phyloP scores from a whole-genome alignment of 2,329 filamentous ascomycete genomes.

The Cladosporium sphaerospermum region DNA sequence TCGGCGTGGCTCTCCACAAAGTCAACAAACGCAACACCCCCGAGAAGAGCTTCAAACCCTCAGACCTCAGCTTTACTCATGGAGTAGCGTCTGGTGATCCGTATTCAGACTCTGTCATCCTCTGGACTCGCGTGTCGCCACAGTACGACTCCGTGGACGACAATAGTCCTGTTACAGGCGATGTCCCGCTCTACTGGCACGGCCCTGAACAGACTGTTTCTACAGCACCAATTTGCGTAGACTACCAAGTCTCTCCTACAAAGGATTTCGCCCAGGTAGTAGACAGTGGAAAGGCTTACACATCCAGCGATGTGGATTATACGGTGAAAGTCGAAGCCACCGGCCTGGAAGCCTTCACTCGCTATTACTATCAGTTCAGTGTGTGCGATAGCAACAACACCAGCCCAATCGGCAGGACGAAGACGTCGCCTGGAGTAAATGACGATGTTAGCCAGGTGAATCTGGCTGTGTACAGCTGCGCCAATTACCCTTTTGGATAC shows the following conservation, averaged over 20 bases:
- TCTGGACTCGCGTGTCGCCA: slow-evolving; percentile 38
- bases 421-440: slow-evolving; percentile 19
- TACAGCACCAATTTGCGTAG: slow-evolving; percentile 18
- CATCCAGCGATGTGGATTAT: slow-evolving; percentile 25
- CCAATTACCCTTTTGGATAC: slow-evolving; percentile 23
- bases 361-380: slow-evolving; percentile 26
- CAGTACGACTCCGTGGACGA: slow-evolving; percentile 35
- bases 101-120: slow-evolving; percentile 37
- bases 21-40: slow-evolving; percentile 51
- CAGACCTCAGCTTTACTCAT: slow-evolving; percentile 57
- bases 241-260: slow-evolving; percentile 17
- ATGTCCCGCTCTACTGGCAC: slow-evolving; percentile 49
- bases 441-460: slow-evolving; percentile 21
- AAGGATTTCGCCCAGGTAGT: slow-evolving; percentile 15
- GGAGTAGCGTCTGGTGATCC: slow-evolving; percentile 40
- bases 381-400: slow-evolving; percentile 19
- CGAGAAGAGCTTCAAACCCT: slow-evolving; percentile 38
- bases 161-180: slow-evolving; percentile 51
- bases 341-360: slow-evolving; percentile 20
- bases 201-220: slow-evolving; percentile 40
- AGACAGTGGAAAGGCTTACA: slow-evolving; percentile 20
- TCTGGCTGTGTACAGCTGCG: slow-evolving; percentile 24
- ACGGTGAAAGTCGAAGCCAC: slow-evolving; percentile 25
- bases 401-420: slow-evolving; percentile 22
- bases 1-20: slow-evolving; percentile 60